phyloP scores from a whole-genome alignment of 2,329 filamentous ascomycete species.

The Sarocladium kiliense region DNA sequence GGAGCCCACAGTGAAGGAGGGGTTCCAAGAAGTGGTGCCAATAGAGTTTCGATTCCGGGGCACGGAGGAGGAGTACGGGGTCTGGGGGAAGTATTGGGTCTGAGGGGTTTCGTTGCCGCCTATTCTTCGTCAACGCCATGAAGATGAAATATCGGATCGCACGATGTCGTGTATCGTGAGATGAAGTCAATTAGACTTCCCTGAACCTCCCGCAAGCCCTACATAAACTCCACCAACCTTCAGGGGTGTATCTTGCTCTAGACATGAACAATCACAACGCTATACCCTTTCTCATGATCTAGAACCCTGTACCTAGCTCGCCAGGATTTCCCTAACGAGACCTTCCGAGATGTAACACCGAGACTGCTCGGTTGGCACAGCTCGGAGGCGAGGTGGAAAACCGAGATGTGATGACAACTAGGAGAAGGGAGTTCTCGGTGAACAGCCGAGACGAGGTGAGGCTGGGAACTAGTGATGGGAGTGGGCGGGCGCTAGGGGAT shows the following conservation, averaged over 20 bases:
- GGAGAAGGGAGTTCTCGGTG: background rate
- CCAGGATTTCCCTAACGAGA: background rate
- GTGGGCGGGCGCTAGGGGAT: background rate
- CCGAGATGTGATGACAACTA: background rate
- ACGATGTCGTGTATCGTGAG: background rate
- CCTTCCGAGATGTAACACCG: background rate
- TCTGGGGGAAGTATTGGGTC: conserved; percentile 78
- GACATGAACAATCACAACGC: background rate
- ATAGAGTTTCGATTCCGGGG: conserved; percentile 75
- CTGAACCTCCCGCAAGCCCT: background rate
- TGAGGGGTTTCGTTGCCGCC: conserved; percentile 24
- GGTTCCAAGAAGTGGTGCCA: conserved; percentile 74
- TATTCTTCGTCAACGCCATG: background rate
- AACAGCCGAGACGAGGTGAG: background rate
- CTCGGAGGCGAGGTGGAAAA: conserved; percentile 1
- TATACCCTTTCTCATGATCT: background rate
- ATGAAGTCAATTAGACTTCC: background rate
- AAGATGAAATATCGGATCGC: background rate
- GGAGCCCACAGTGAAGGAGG: conserved; percentile 67
- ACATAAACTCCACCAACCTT: too few species aligned
- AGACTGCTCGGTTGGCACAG: background rate
- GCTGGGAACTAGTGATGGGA: background rate
- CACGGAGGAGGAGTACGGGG: conserved; percentile 57
- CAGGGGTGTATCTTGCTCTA: background rate
- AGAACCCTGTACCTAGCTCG: background rate